These are phyloP conservation scores for Dictyostelium capitatum DNA, from an alignment of 78 protist species.

Conservation along the genomic window DNA sequence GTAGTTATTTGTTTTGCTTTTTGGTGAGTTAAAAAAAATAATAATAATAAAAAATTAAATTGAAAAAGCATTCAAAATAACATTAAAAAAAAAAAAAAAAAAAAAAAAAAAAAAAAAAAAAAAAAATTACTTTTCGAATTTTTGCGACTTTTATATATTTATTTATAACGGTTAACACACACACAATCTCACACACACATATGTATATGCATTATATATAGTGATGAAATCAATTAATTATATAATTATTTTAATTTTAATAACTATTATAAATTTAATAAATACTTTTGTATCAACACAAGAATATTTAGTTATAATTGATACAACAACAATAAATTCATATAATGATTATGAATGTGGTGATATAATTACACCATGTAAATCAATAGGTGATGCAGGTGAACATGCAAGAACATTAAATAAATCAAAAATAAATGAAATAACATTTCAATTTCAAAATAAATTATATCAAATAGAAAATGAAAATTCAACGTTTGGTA, in stretches of 20 bases:
- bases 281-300: background rate
- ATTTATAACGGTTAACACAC: too few relatives aligned
- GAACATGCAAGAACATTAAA: background rate
- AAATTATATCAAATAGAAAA: background rate
- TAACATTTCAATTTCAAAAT: background rate
- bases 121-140: too few relatives aligned
- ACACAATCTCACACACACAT: too few relatives aligned
- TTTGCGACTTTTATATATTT: too few relatives aligned
- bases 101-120: too few relatives aligned
- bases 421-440: background rate
- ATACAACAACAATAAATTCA: background rate
- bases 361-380: background rate
- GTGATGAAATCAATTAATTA: too few relatives aligned
- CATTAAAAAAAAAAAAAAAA: too few relatives aligned
- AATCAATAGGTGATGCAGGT: background rate
- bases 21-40: too few relatives aligned
- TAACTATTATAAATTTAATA: background rate
- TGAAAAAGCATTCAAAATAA: too few relatives aligned
- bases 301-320: background rate
- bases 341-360: background rate
- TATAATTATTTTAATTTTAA: background rate
- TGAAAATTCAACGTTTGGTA: background rate
- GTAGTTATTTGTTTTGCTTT: too few relatives aligned
- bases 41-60: too few relatives aligned
- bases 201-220: too few relatives aligned